A percentile compares a stretch with the other conserved stretches of the same genome.
phyloP scores from a whole-genome alignment of 495 filamentous ascomycete genomes.

The Penicillium cosmopolitanum region DNA sequence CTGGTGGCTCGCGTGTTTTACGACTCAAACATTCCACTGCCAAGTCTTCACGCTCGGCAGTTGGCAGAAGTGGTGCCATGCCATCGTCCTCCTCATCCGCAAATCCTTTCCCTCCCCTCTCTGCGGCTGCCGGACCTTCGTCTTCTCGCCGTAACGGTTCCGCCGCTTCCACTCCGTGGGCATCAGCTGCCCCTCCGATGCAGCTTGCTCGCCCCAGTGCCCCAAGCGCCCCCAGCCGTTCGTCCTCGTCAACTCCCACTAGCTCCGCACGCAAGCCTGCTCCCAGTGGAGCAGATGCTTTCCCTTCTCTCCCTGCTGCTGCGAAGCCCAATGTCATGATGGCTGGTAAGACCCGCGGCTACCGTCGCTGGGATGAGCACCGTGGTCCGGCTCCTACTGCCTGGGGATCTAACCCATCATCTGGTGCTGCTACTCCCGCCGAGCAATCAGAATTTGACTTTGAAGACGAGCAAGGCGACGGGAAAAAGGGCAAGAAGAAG shows the following conservation, averaged over 20 bases:
- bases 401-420: slow-evolving; percentile 45
- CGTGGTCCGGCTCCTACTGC: slow-evolving; percentile 41
- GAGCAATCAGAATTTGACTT: slow-evolving; percentile 32
- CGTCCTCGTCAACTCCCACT: slow-evolving; percentile 28
- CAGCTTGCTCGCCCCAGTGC: slow-evolving; percentile 37
- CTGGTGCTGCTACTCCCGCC: slow-evolving; percentile 30
- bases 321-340: slow-evolving; percentile 78
- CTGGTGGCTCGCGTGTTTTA: slow-evolving; percentile 59
- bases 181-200: slow-evolving; percentile 34
- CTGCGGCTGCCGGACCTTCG: slow-evolving; percentile 44
- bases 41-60: slow-evolving; percentile 66
- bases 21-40: slow-evolving; percentile 79
- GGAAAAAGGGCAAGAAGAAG: slow-evolving; percentile 76
- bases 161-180: slow-evolving; percentile 57
- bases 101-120: slow-evolving; percentile 53
- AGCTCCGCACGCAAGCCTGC: slow-evolving; percentile 17
- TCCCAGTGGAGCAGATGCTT: slow-evolving; percentile 49
- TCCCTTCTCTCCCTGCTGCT: slow-evolving; percentile 80
- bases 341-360: slow-evolving; percentile 74
- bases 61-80: slow-evolving; percentile 48
- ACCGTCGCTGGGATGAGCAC: slow-evolving; percentile 68
- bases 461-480: slow-evolving; percentile 45
- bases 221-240: slow-evolving; percentile 24
- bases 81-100: slow-evolving; percentile 31
- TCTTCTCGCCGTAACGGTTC: slow-evolving; percentile 30